Base-by-base conservation (phyloP, 192 early-diverging fungal genomes). In the Backusella circina region DNA sequence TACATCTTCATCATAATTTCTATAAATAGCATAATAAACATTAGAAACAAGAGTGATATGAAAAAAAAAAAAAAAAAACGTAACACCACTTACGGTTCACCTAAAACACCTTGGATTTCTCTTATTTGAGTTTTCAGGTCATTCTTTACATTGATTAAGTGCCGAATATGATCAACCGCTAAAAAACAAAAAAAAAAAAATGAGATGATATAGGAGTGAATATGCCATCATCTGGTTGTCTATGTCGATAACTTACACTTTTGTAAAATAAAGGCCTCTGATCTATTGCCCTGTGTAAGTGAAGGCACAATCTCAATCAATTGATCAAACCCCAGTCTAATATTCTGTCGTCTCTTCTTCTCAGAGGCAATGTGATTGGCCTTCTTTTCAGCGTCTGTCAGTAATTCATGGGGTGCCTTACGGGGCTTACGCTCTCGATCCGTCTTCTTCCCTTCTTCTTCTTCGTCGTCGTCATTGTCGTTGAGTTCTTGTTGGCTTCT, bases 361-460 rank as follows among this genome's bases (percentile, higher is more conserved):
- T 98, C 96, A 26, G 93, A 95, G 1, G 93, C 95, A 85, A 98
- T 98, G 81, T 98, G 96, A 84, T 97, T 97, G 12, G 92, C 92
- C 77, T 94, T 93, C 80, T 97, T 97, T 69, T 96, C 93, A n/a
- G 92, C 90, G 61, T 96, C 96, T 1, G 96, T 91, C 70, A 97
- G 81, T 54, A 95, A 79, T 74, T 94, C 94, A 78, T 92, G 87
- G 32, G 79, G 79, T 21, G 77, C 78, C 44, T 87, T 88, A 51
- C 76, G 61, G 35, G 39, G 26, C 31, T 72, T 71, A 13, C 76
- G 70, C 51, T 77, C 76, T 10, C 54, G 54, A 61, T 61, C 54
- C n/a, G 54, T 3, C n/a, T 13, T 61, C 10, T 61, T 61, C 23
- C 28, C 54, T 26, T 61, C 54, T 61, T 26, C 54, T 9, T 26